These are phyloP conservation scores for Tanozyma kutaoensis DNA, from an alignment of 805 yeast species.

Conservation along the genomic window DNA sequence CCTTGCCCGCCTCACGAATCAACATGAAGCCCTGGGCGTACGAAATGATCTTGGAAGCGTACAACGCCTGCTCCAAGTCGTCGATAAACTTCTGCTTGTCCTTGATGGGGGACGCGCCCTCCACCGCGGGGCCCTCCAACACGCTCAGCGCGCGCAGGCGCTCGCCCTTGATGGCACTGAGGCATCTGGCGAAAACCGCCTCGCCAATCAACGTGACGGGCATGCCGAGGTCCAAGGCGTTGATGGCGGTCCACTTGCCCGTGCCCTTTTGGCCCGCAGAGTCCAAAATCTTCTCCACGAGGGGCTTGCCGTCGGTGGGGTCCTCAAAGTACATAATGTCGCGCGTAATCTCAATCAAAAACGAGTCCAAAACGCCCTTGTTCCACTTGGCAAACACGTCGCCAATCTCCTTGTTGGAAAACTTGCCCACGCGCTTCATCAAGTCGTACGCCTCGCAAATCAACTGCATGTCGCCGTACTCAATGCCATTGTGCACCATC, in stretches of 20 bases:
- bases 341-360: slow-evolving; percentile 92
- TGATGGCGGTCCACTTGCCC: slow-evolving; percentile 99
- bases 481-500: slow-evolving; percentile 99
- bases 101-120: slow-evolving; percentile 45
- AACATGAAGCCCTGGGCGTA: slow-evolving; percentile 99
- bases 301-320: slow-evolving; percentile 73
- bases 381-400: slow-evolving; percentile 90
- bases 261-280: slow-evolving; percentile 99
- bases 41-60: slow-evolving; percentile 96
- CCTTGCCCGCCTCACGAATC: slow-evolving; percentile 95
- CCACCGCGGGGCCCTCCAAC: slow-evolving; percentile 66
- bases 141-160: slow-evolving; percentile 74
- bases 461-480: slow-evolving; percentile 99
- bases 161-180: slow-evolving; percentile 86
- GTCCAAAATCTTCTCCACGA: slow-evolving; percentile 94
- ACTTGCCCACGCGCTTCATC: slow-evolving; percentile 86
- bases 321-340: slow-evolving; percentile 87
- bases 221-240: slow-evolving; percentile 94
- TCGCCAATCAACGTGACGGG: slow-evolving; percentile 98
- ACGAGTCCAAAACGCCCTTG: slow-evolving; percentile 94
- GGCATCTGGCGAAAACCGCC: slow-evolving; percentile 94
- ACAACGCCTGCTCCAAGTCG: slow-evolving; percentile 93
- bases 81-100: slow-evolving; percentile 80
- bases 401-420: slow-evolving; percentile 84
- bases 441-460: slow-evolving; percentile 96